Evolutionary conservation across 441 rosid genomes (phyloP).

Genomic region (Hypseocharis bilobata): DNA sequence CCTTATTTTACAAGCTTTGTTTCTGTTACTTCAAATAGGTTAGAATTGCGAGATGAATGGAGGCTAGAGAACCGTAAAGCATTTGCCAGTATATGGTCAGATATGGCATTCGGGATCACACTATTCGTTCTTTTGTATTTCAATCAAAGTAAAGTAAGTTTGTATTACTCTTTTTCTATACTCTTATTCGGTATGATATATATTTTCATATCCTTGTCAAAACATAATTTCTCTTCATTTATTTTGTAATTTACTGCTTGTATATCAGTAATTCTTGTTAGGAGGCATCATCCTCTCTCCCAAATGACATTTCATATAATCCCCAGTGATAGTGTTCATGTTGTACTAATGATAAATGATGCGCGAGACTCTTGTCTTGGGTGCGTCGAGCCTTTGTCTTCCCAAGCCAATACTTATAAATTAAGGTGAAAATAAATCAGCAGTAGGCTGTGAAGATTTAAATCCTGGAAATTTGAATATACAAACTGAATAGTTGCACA

Average conservation of each 20-base stretch:
- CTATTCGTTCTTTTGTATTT: conserved; percentile 61
- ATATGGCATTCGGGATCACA: conserved; percentile 78
- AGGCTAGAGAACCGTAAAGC: conserved; percentile 78
- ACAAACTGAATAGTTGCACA: not conserved
- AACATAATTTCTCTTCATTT: not conserved
- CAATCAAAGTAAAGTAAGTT: conserved; percentile 77
- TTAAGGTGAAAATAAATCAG: not conserved
- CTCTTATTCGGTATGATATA: not conserved
- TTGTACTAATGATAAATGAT: not conserved
- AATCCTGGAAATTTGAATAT: not conserved
- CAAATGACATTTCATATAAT: not conserved
- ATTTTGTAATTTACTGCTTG: not conserved
- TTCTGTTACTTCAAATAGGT: conserved; percentile 39
- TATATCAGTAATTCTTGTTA: not conserved
- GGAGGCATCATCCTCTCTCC: not conserved
- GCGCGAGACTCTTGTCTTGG: not conserved
- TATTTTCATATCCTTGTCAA: not conserved
- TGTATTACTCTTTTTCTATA: conserved; percentile 1
- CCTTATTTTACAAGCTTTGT: conserved; percentile 11
- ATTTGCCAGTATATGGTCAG: conserved; percentile 92
- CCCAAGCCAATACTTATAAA: not conserved
- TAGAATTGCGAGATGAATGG: conserved; percentile 76
- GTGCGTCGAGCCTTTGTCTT: not conserved
- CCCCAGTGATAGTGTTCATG: not conserved
- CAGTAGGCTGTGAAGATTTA: not conserved